Percentiles rank a stretch among this genome's conserved stretches.
phyloP scores from a whole-genome alignment of 768 basidiomycete genomes.

The Lepiota brunneoincarnata region DNA sequence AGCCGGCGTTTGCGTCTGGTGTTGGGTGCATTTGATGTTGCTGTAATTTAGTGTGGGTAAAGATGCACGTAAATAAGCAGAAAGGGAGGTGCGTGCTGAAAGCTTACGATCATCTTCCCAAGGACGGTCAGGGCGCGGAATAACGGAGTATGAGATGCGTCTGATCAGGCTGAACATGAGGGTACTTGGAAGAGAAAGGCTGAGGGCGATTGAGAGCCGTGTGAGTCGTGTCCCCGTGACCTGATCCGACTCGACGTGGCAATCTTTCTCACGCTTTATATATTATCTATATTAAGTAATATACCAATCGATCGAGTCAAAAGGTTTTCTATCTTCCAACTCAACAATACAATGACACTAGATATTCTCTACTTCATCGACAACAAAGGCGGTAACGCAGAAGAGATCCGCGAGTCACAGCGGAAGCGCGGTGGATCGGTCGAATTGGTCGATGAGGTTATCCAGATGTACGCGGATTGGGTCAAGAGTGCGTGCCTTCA shows the following conservation, averaged over 20 bases:
- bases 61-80: background rate
- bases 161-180: slow-evolving; percentile 69
- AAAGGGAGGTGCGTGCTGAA: slow-evolving; percentile 12
- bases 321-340: background rate
- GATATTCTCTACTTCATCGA: slow-evolving; percentile 81
- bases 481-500: slow-evolving; percentile 72
- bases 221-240: slow-evolving; percentile 6
- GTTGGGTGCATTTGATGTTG: slow-evolving; percentile 72
- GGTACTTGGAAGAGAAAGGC: background rate
- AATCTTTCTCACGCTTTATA: background rate
- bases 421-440: slow-evolving; percentile 85
- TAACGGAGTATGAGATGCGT: slow-evolving; percentile 66
- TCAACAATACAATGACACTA: slow-evolving; percentile 60
- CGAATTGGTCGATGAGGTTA: slow-evolving; percentile 92
- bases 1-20: slow-evolving; percentile 65
- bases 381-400: slow-evolving; percentile 88
- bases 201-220: background rate
- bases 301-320: slow-evolving; percentile 8
- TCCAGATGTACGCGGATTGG: slow-evolving; percentile 91
- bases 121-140: slow-evolving; percentile 69
- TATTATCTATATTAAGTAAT: slow-evolving; percentile 3
- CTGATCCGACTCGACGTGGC: slow-evolving; percentile 12
- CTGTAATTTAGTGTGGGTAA: slow-evolving; percentile 31
- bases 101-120: slow-evolving; percentile 76
- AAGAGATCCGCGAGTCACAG: slow-evolving; percentile 89